These are phyloP conservation scores for Delphinella strobiligena DNA, from an alignment of 2,329 filamentous ascomycete species.

Conservation along the genomic window DNA sequence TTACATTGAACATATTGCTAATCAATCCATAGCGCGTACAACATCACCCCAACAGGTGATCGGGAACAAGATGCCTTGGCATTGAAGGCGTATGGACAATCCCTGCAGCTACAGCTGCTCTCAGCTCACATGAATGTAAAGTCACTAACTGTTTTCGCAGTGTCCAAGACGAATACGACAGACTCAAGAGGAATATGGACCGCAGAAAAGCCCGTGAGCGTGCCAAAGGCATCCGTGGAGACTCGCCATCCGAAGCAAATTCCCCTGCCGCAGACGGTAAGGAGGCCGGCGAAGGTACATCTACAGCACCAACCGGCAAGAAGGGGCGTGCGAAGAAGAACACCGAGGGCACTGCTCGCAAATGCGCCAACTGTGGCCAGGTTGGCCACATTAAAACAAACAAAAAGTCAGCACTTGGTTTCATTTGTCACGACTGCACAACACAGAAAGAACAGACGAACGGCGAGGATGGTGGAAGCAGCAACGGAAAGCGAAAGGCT, in stretches of 20 bases:
- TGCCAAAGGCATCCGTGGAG: slow-evolving; percentile 49
- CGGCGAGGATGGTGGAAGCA: background rate
- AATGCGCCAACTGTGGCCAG: slow-evolving; percentile 95
- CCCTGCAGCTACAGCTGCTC: background rate
- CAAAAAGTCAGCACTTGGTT: slow-evolving; percentile 57
- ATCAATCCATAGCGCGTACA: slow-evolving; percentile 38
- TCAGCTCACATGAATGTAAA: slow-evolving; percentile 16
- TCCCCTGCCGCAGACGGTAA: slow-evolving; percentile 33
- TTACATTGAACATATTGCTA: slow-evolving; percentile 13
- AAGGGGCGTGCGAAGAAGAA: slow-evolving; percentile 51
- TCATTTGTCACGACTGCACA: slow-evolving; percentile 3
- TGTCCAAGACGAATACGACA: slow-evolving; percentile 62
- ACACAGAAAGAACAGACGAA: background rate
- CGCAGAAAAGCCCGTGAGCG: slow-evolving; percentile 82
- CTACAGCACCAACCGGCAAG: slow-evolving; percentile 12
- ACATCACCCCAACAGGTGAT: slow-evolving; percentile 53
- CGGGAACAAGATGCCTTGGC: slow-evolving; percentile 42
- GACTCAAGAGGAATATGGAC: slow-evolving; percentile 84
- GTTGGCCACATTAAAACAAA: slow-evolving; percentile 98
- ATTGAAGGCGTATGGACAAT: background rate
- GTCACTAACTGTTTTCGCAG: too few species aligned
- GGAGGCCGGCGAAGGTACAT: slow-evolving; percentile 16
- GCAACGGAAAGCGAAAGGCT: too few species aligned
- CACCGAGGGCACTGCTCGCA: slow-evolving; percentile 56
- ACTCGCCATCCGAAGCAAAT: slow-evolving; percentile 30